A percentile compares a stretch with the other conserved stretches of the same genome.
Conservation (phyloP, 176 grass and related monocot genomes). For the Hsuehochloa calcarea region DNA sequence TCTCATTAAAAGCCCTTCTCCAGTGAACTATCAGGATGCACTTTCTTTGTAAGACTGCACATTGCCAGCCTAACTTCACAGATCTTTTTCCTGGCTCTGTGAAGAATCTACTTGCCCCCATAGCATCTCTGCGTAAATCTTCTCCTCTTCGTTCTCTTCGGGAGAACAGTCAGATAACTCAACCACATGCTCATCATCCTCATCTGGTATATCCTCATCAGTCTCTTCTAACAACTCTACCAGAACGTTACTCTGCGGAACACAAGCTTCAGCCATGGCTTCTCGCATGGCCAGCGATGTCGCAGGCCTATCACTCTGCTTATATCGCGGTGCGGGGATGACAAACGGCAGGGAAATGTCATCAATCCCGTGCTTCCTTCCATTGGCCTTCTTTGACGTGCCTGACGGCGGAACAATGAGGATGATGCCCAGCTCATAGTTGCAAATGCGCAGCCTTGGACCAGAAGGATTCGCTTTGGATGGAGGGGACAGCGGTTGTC, state of each 20-base stretch:
- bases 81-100: slow-evolving; percentile 37
- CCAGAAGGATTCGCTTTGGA: slow-evolving; percentile 42
- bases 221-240: slow-evolving; percentile 46
- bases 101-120: slow-evolving; percentile 71
- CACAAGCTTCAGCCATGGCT: slow-evolving; percentile 46
- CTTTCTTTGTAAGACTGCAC: not conserved
- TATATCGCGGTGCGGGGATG: slow-evolving; percentile 65
- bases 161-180: slow-evolving; percentile 46
- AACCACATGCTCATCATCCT: slow-evolving; percentile 54
- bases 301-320: slow-evolving; percentile 55
- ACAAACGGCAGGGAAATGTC: slow-evolving; percentile 62
- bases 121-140: slow-evolving; percentile 70
- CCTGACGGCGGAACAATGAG: slow-evolving; percentile 47
- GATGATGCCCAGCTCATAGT: slow-evolving; percentile 84
- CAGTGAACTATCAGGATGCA: not conserved
- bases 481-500: slow-evolving; percentile 45
- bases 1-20: not conserved
- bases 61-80: slow-evolving; percentile 3
- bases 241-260: slow-evolving; percentile 3
- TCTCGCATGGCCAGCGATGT: slow-evolving; percentile 74
- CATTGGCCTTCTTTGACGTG: slow-evolving; percentile 29
- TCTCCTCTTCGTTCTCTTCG: slow-evolving; percentile 69
- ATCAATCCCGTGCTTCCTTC: slow-evolving; percentile 39
- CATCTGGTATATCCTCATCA: slow-evolving; percentile 55
- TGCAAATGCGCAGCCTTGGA: slow-evolving; percentile 70